Base-by-base conservation (phyloP, 2,329 filamentous ascomycete genomes). In the Colletotrichum lentis region DNA sequence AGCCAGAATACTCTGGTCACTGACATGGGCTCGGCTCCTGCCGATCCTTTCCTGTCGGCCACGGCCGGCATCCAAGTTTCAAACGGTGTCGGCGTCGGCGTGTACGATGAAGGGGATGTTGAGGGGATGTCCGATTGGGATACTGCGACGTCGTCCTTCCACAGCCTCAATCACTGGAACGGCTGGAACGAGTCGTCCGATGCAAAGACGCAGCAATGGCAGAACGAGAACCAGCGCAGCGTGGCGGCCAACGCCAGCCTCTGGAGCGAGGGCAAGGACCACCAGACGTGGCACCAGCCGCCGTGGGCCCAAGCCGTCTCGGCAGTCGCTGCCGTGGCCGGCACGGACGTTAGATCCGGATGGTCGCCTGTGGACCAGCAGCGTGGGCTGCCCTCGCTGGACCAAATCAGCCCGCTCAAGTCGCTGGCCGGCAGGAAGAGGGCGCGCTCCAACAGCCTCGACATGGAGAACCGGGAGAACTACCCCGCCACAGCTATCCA, bases 241-340 rank as follows among this genome's bases (percentile, higher is more conserved):
- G 56, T 55, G n/a, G 71, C 73, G 12, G 69, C 73, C 20, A 72
- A 73, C 67, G 73, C 75, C 64, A 67, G 73, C 24, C 75, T 75
- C 68, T 77, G 69, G 72, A 69, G 27, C 73, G 70, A 71, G 11
- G 47, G 59, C 62, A 66, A 72, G 35, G 73, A 77, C 24, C 73
- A 76, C n/a, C 70, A 69, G n/a, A 71, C 80, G 65, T 81, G 79
- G 79, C 69, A 67, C 22, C 67, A 69, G 56, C 73, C 63, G 55
- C 68, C 67, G 41, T 72, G 74, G 76, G 37, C 74, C 74, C 59
- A 73, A 73, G 53, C 78, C 76, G 44, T 80, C 76, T 78, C 71
- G 71, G 65, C 74, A 76, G 35, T 70, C 50, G 62, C 72, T 35
- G 59, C 71, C 52, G 69, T 80, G 70, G 70, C 73, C 43, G 71